Percentiles rank a stretch among this genome's conserved stretches.
These are phyloP conservation scores for Eucalyptus sp. DNA, from an alignment of 345 rosid species.

Conservation along the genomic window DNA sequence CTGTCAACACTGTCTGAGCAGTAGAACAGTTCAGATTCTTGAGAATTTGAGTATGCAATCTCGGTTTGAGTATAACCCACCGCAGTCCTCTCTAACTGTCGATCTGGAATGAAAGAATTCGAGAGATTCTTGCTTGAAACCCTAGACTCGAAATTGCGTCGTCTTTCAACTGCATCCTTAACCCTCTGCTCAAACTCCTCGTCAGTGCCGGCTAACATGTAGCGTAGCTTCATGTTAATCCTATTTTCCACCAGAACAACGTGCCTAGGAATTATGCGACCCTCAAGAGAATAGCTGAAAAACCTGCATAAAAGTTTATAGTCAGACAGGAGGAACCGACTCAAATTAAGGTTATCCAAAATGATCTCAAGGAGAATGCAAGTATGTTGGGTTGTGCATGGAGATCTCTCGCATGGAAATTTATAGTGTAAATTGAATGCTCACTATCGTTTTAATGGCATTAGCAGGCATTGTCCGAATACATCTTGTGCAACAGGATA, in stretches of 20 bases:
- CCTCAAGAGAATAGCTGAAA: constrained; percentile 83
- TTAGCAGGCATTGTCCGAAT: neutral
- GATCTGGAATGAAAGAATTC: neutral
- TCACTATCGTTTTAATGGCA: neutral
- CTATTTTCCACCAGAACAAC: constrained; percentile 58
- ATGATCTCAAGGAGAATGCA: neutral
- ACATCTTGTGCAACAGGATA: neutral
- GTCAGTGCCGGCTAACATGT: constrained; percentile 65
- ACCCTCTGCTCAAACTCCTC: constrained; percentile 53
- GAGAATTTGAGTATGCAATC: neutral
- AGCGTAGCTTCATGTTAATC: constrained; percentile 64
- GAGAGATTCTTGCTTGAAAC: neutral
- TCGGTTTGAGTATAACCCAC: neutral
- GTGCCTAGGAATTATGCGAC: constrained; percentile 76
- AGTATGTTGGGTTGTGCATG: neutral
- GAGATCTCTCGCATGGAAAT: neutral
- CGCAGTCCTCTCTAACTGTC: neutral
- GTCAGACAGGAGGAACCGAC: neutral
- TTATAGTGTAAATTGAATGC: neutral
- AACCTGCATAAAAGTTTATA: constrained; percentile 31
- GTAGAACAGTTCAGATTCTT: neutral
- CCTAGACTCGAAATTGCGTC: constrained; percentile 50
- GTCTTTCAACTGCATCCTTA: constrained; percentile 46
- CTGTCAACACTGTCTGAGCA: neutral
- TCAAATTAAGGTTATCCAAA: neutral